Conservation (phyloP, 176 grass and related monocot genomes). For the Aegilops bicornis region DNA sequence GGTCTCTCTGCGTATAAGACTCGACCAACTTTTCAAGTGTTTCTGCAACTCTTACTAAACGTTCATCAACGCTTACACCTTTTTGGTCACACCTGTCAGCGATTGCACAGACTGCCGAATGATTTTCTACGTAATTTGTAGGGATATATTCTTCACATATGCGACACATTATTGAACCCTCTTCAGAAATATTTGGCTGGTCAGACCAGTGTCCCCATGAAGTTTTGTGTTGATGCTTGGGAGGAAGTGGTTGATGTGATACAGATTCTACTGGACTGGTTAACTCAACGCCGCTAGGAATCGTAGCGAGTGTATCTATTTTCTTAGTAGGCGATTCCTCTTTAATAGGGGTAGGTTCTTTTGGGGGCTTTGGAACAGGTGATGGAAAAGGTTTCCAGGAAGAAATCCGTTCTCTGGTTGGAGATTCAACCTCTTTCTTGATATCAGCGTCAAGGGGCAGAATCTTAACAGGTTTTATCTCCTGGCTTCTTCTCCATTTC, state of each 20-base stretch:
- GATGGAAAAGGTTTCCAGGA: conserved; percentile 91
- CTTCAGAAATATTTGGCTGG: conserved; percentile 92
- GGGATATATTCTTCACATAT: conserved; percentile 99
- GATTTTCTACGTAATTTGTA: conserved; percentile 90
- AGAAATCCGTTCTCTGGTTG: conserved; percentile 69
- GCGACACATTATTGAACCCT: conserved; percentile 99
- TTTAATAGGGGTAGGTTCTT: conserved; percentile 45
- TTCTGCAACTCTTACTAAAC: conserved; percentile 85
- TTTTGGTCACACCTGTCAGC: conserved; percentile 96
- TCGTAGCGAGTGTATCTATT: conserved; percentile 33
- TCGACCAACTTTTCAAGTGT: conserved; percentile 87
- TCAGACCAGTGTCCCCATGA: conserved; percentile 95
- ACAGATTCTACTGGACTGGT: conserved; percentile 58
- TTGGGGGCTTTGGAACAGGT: conserved; percentile 41
- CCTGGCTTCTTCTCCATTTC: conserved; percentile 98
- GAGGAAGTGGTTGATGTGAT: conserved; percentile 56
- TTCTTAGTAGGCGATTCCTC: conserved; percentile 44
- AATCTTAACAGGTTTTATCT: conserved; percentile 83
- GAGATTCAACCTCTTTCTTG: conserved; percentile 62
- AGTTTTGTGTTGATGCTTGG: conserved; percentile 72
- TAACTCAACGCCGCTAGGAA: conserved; percentile 52
- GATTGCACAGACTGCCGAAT: conserved; percentile 85
- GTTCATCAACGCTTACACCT: conserved; percentile 91
- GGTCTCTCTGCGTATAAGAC: conserved; percentile 78
- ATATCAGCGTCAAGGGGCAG: conserved; percentile 47